Evolutionary conservation across 345 rosid species (phyloP), one percentile per base, ranked within the genome.

Genomic region (Angophora floribunda): DNA sequence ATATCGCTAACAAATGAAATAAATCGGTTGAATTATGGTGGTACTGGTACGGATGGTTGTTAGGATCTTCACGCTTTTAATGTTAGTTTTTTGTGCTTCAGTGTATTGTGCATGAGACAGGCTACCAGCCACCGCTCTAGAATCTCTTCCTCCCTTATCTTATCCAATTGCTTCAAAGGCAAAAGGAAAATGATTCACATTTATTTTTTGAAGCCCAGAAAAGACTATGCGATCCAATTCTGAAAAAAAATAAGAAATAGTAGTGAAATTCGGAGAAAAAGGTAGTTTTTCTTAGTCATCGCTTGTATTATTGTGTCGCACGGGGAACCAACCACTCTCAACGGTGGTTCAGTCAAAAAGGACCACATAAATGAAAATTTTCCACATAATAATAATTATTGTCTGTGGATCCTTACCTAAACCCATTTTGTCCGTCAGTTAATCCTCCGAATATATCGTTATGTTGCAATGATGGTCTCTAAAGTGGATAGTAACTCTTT

Each of bases 101-200:
- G 82, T 30, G 86, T 55, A 86, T 28, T 84, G 59, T 15, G 36
- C 41, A 86, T 87, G 91, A 63, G 92, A 93, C 87, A 32, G 90
- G 90, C 86, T 89, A 89, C 94, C 95, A 89, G 85, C 88, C 49
- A 51, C 89, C 82, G 52, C 86, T 90, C 50, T 86, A 26, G 5
- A 85, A 88, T 94, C 97, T 93, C 96, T 91, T 92, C 96, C 97
- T 92, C 94, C 91, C 96, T 85, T 86, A 24, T 90, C 96, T 95
- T 93, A 95, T 94, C 94, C 91, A 85, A 88, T 88, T 32, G 51
- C 78, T 80, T 85, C 24, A 50, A 32, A 28, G 67, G 51, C n/a
- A 89, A 89, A 86, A 92, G 89, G n/a, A 91, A 89, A 85, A 87
- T 59, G 87, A 52, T 22, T 44, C 24, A 24, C 65, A 26, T 59